phyloP scores from a whole-genome alignment of 371 early-diverging fungal genomes.

The Mortierella sp. region DNA sequence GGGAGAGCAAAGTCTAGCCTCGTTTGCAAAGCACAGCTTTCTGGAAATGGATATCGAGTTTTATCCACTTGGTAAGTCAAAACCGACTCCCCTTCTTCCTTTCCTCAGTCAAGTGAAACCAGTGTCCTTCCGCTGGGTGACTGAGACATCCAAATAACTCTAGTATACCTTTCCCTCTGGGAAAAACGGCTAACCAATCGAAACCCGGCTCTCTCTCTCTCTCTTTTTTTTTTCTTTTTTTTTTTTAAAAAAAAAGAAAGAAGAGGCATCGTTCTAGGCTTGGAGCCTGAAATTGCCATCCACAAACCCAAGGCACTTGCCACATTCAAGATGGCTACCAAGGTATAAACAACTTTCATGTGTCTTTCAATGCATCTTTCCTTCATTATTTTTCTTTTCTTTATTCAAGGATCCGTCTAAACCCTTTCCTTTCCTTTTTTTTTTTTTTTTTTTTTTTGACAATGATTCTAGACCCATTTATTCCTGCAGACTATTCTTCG shows the following conservation, averaged over 20 bases:
- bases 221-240: not conserved
- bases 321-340: slow-evolving; percentile 75
- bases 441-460: not conserved
- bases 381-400: not conserved
- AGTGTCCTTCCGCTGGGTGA: too few relatives aligned
- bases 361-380: too few relatives aligned
- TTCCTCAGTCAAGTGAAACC: too few relatives aligned
- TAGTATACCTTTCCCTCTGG: not conserved
- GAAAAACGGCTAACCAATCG: not conserved
- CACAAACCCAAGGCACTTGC: slow-evolving; percentile 65
- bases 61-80: slow-evolving; percentile 77
- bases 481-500: slow-evolving; percentile 80
- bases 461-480: slow-evolving; percentile 72
- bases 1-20: slow-evolving; percentile 32
- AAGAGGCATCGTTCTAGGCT: slow-evolving; percentile 82
- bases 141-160: too few relatives aligned
- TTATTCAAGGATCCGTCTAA: too few relatives aligned
- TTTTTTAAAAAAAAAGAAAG: too few relatives aligned
- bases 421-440: not conserved
- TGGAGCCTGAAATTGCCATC: slow-evolving; percentile 74
- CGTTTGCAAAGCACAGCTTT: slow-evolving; percentile 48
- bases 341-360: slow-evolving; percentile 56
- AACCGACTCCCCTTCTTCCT: too few relatives aligned
- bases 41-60: slow-evolving; percentile 78
- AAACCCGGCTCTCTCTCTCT: too few relatives aligned